Evolutionary conservation across 139 green algal genomes (phyloP).

Genomic region (Deuterostichococcus epilithicus): DNA sequence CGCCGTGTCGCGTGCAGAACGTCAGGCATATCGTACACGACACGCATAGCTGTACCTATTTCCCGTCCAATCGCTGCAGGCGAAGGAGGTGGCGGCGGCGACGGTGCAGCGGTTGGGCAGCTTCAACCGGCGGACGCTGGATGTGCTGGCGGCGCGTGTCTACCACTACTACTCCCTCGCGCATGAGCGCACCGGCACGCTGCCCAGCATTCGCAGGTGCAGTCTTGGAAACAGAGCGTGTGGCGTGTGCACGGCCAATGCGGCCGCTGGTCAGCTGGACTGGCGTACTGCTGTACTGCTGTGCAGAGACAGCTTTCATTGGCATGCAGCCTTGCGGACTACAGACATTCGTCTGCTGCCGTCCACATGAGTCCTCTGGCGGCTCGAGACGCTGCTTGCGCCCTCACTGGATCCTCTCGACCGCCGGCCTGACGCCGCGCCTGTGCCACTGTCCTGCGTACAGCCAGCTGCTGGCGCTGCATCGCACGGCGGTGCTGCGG

Average conservation of each 20-base stretch:
- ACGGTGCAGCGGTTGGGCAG: conserved; percentile 51
- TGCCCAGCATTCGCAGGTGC: conserved; percentile 72
- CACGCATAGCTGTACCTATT: too few species aligned
- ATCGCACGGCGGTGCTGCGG: conserved; percentile 83
- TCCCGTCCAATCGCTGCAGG: too few species aligned
- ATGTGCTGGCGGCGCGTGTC: conserved; percentile 82
- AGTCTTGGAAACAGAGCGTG: background rate
- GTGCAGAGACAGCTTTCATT: too few species aligned
- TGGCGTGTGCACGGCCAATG: too few species aligned
- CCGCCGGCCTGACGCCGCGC: too few species aligned
- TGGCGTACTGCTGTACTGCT: too few species aligned
- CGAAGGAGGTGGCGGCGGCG: conserved; percentile 40
- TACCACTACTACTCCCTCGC: conserved; percentile 86
- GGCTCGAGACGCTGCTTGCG: background rate
- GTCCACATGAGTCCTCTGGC: background rate
- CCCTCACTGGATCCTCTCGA: too few species aligned
- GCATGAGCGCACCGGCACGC: conserved; percentile 66
- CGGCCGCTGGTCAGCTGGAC: too few species aligned
- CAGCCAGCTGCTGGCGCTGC: conserved; percentile 80
- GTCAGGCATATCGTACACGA: too few species aligned
- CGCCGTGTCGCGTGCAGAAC: too few species aligned
- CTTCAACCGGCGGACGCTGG: conserved; percentile 91
- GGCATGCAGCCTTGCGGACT: too few species aligned
- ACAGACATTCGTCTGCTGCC: background rate
- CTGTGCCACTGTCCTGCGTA: conserved; percentile 6